Evolutionary conservation across 2,329 filamentous ascomycete species (phyloP).

Genomic region (Fusarium nelsonii): DNA sequence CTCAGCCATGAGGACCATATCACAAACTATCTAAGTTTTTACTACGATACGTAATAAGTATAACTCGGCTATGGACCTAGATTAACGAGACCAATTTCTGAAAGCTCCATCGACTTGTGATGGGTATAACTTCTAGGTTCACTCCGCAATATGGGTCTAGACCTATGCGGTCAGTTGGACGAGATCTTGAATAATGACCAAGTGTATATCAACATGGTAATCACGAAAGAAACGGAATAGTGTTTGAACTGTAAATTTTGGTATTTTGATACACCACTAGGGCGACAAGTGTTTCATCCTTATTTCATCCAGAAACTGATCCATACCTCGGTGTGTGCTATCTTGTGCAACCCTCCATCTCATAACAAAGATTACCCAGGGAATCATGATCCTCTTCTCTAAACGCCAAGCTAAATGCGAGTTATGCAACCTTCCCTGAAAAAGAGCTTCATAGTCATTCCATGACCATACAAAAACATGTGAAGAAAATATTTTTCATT

Average conservation of each 20-base stretch:
- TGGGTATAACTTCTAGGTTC: neutral
- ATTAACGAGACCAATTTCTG: neutral
- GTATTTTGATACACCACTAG: conserved; percentile 23
- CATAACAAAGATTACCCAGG: conserved; percentile 22
- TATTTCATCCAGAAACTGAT: conserved; percentile 8
- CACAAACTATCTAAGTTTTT: neutral
- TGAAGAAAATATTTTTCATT: conserved; percentile 4
- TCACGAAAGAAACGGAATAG: neutral
- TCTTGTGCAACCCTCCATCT: conserved; percentile 5
- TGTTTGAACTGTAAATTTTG: conserved; percentile 19
- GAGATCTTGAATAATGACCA: no score
- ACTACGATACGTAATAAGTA: neutral
- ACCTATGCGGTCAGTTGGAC: neutral
- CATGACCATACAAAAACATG: conserved; percentile 3
- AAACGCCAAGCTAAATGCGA: conserved; percentile 46
- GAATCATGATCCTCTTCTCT: conserved; percentile 32
- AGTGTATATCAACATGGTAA: no score
- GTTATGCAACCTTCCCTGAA: conserved; percentile 23
- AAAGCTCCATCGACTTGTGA: neutral
- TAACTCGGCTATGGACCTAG: neutral
- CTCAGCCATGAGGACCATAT: no score
- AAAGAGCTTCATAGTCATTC: conserved; percentile 9
- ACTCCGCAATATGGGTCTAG: neutral
- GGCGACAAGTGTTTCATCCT: neutral
- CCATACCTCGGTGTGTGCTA: conserved; percentile 4